These are phyloP conservation scores for Wickerhamiella dianesei DNA, from an alignment of 805 yeast species.

Conservation along the genomic window DNA sequence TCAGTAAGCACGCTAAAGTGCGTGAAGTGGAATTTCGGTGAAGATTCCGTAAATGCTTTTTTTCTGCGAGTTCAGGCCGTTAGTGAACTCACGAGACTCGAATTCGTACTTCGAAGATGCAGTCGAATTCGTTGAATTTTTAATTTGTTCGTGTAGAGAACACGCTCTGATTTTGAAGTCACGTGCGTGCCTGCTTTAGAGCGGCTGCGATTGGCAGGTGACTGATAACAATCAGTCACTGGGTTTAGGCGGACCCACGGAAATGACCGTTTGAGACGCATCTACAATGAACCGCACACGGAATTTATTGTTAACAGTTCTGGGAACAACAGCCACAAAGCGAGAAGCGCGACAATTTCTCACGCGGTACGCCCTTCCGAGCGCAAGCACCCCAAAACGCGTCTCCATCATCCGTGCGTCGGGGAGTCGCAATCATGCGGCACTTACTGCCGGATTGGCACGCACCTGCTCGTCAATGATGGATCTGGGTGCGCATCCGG, in stretches of 20 bases:
- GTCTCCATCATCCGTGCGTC: conserved; percentile 24
- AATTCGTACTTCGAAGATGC: no score
- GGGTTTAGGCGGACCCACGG: background rate
- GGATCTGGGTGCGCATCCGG: conserved; percentile 60
- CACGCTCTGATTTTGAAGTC: no score
- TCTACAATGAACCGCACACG: conserved; percentile 8
- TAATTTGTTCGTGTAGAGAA: no score
- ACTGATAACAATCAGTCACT: background rate
- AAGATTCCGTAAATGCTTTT: no score
- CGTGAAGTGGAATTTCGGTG: no score
- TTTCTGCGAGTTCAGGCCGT: no score
- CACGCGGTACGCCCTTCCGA: conserved; percentile 44
- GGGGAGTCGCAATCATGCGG: conserved; percentile 10
- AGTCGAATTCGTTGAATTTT: no score
- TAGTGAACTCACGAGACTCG: no score
- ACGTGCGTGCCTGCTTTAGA: no score
- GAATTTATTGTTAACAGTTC: conserved; percentile 67
- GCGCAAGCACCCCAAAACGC: conserved; percentile 2
- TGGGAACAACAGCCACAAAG: conserved; percentile 84
- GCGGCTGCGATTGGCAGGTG: background rate
- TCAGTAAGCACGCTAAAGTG: no score
- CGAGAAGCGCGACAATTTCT: conserved; percentile 79
- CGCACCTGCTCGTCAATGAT: conserved; percentile 42
- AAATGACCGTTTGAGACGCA: background rate
- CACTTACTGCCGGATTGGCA: conserved; percentile 27